A percentile compares a stretch with the other conserved stretches of the same genome.
Conservation (phyloP, 2,329 filamentous ascomycete species). For the Ascochyta rabiei region DNA sequence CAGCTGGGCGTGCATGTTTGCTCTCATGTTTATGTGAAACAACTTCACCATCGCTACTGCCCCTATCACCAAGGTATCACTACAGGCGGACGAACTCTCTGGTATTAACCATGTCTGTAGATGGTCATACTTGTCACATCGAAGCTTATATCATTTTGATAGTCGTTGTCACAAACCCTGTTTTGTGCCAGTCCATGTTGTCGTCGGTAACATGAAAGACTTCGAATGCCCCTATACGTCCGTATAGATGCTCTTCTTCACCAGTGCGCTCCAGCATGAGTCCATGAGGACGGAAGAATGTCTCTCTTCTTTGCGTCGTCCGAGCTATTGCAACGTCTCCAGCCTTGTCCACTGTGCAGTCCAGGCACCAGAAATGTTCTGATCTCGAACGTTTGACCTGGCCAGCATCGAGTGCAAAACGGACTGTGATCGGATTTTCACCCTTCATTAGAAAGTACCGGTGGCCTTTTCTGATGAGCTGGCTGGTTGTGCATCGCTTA, state of each 20-base stretch:
- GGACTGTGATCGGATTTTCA: background rate
- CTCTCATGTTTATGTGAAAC: too few species aligned
- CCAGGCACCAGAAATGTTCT: conserved; percentile 4
- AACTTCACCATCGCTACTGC: too few species aligned
- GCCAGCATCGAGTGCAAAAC: conserved; percentile 8
- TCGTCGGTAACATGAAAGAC: background rate
- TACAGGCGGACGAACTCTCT: too few species aligned
- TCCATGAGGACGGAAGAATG: conserved; percentile 8
- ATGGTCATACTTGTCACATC: too few species aligned
- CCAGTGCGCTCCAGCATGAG: background rate
- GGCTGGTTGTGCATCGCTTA: background rate
- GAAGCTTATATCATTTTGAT: background rate
- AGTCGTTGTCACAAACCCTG: background rate
- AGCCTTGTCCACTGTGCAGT: conserved; percentile 6
- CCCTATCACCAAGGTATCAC: too few species aligned
- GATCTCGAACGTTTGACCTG: background rate
- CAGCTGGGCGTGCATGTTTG: too few species aligned
- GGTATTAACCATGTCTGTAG: too few species aligned
- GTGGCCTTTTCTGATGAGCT: conserved; percentile 5
- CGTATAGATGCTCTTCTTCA: background rate
- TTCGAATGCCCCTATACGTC: conserved; percentile 6
- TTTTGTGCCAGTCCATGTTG: background rate
- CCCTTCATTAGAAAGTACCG: background rate
- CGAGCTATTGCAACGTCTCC: background rate
- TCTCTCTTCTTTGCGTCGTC: conserved; percentile 1